Evolutionary conservation across 2,329 filamentous ascomycete genomes (phyloP), one percentile per base, ranked within the genome.

Genomic region (Atkinsonella texensis): DNA sequence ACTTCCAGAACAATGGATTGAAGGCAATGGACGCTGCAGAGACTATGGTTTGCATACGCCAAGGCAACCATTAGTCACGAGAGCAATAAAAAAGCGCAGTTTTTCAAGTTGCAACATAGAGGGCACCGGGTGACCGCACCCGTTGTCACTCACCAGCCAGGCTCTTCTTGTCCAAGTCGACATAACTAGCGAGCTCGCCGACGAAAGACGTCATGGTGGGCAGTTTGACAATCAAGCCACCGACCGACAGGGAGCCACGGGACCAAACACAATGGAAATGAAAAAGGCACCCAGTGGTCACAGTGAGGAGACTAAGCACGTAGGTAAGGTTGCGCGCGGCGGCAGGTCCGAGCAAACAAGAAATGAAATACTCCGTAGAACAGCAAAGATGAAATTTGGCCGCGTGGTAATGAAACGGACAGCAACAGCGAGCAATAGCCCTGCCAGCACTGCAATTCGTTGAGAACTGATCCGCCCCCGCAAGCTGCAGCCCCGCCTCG

Each of bases 1-100:
- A 95, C 90, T 98, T 98, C 93, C 93, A 98, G 70, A 96, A 97
- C n/a, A 93, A 84, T 20, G 93, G 93, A 70, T 98, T 98, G 72
- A 98, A 97, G 47, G 84, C 78, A 70, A 98, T 95, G 50, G 87
- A 80, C 52, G 75, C 77, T 46, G 84, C 87, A 59, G 89, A 87
- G 59, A 93, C 90, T 95, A 53, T 40, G 17, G 18, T 31, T 28
- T 40, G 31, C 45, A 28, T 12, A 45, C 33, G 12, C 18, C 38
- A 45, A 47, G 44, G 32, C 45, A 31, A 38, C 31, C 33, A 47
- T 55, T 53, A 55, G 52, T 49, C 41, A 45, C 40, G 23, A n/a
- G 1, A 31, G 43, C 18, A 38, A 38, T 12, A 12, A 38, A 15
- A 38, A 12, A 35, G 7, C 20, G 4, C 28, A 38, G 35, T 12